Evolutionary conservation across 306 rosid genomes (phyloP).

Genomic region (Betula pendula): DNA sequence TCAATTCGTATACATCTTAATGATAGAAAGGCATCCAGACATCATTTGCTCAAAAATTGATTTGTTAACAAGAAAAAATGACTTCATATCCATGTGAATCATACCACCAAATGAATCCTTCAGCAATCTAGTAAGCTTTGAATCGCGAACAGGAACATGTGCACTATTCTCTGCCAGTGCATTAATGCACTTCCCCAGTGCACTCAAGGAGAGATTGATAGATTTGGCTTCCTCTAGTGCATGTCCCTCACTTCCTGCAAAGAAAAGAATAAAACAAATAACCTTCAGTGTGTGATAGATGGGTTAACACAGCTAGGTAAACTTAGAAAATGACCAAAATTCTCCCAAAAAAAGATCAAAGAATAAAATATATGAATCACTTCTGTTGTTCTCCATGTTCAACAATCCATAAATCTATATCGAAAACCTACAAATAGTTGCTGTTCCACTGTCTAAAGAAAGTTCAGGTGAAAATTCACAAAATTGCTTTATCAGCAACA

Average conservation of each 20-base stretch:
- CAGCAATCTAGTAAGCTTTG: constrained; percentile 94
- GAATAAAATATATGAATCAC: constrained; percentile 1
- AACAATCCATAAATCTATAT: background rate
- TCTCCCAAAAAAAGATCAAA: background rate
- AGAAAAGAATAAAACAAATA: constrained; percentile 27
- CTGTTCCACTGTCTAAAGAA: background rate
- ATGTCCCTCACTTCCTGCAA: constrained; percentile 97
- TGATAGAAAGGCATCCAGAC: constrained; percentile 8
- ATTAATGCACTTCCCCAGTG: constrained; percentile 94
- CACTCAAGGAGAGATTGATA: constrained; percentile 93
- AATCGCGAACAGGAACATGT: constrained; percentile 97
- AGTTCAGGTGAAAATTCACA: background rate
- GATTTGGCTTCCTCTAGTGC: constrained; percentile 97
- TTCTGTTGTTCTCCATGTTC: background rate
- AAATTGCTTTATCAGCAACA: background rate
- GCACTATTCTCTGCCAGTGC: constrained; percentile 92
- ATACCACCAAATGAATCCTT: constrained; percentile 97
- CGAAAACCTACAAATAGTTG: background rate
- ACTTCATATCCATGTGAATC: constrained; percentile 24
- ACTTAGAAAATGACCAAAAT: background rate
- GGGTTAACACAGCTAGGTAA: background rate
- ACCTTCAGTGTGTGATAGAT: background rate
- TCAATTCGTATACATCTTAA: background rate
- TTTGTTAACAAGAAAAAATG: constrained; percentile 1
- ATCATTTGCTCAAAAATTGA: constrained; percentile 10